A percentile compares a stretch with the other conserved stretches of the same genome.
Conservation (phyloP, 2,329 filamentous ascomycete genomes). For the Alternaria rosae region DNA sequence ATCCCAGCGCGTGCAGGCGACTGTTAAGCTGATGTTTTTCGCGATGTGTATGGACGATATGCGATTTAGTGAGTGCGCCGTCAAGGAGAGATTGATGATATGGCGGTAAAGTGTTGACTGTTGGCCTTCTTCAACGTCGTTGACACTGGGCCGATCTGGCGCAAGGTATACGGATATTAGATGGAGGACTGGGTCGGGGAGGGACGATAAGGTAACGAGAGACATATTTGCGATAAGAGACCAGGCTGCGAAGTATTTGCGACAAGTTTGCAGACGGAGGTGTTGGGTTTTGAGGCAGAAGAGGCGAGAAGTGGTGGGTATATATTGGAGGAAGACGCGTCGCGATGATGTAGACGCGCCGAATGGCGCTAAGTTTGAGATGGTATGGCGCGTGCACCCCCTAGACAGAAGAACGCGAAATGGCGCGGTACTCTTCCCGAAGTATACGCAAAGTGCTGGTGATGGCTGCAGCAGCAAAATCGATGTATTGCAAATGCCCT, state of each 20-base stretch:
- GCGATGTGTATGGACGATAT: conserved; percentile 13
- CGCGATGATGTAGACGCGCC: conserved; percentile 18
- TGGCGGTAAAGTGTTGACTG: conserved; percentile 9
- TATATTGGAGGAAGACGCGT: conserved; percentile 8
- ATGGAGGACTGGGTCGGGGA: conserved; percentile 13
- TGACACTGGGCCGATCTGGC: conserved; percentile 9
- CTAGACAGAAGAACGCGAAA: neutral
- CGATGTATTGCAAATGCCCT: neutral
- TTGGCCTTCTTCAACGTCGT: conserved; percentile 9
- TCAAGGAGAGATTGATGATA: conserved; percentile 12
- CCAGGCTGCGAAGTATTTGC: neutral
- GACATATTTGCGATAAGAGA: neutral
- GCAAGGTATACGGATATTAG: conserved; percentile 11
- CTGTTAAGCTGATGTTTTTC: conserved; percentile 10
- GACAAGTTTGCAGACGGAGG: neutral
- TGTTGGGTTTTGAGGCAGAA: neutral
- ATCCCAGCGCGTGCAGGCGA: conserved; percentile 1
- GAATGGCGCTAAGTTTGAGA: conserved; percentile 5
- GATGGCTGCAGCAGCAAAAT: neutral
- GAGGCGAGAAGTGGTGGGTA: neutral
- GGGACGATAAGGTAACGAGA: neutral
- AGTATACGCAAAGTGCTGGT: neutral
- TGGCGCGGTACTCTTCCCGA: neutral
- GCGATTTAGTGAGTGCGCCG: conserved; percentile 8
- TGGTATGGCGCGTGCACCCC: neutral